Evolutionary conservation across 2,329 filamentous ascomycete genomes (phyloP).

Genomic region (Fusarium decemcellulare): DNA sequence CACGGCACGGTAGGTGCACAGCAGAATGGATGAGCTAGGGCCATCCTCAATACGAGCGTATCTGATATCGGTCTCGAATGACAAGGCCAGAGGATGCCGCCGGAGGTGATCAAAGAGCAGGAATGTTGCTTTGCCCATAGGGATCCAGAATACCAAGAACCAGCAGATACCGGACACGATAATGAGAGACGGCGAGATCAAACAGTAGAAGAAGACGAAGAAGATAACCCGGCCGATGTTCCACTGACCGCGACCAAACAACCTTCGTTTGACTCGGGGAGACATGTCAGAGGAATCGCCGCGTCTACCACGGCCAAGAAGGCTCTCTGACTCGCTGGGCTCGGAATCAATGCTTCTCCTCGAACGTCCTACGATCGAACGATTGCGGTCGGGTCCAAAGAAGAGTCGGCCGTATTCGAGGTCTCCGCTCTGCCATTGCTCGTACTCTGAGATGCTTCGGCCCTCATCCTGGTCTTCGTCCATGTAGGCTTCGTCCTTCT

Average conservation of each 20-base stretch:
- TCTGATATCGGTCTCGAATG: conserved; percentile 89
- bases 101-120: conserved; percentile 92
- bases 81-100: conserved; percentile 91
- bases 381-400: conserved; percentile 85
- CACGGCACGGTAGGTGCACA: conserved; percentile 97
- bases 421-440: conserved; percentile 98
- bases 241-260: conserved; percentile 97
- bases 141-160: conserved; percentile 97
- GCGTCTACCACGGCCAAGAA: conserved; percentile 76
- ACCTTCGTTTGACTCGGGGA: conserved; percentile 77
- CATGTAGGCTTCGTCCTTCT: conserved; percentile 93
- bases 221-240: conserved; percentile 95
- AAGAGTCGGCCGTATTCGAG: conserved; percentile 96
- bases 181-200: conserved; percentile 89
- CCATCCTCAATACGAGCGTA: conserved; percentile 80
- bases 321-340: conserved; percentile 88
- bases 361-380: conserved; percentile 88
- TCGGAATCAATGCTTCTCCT: conserved; percentile 90
- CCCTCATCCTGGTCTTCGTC: conserved; percentile 97
- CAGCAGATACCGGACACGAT: conserved; percentile 91
- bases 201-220: conserved; percentile 95
- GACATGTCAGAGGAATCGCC: conserved; percentile 61
- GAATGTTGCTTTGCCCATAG: conserved; percentile 96
- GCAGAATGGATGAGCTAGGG: conserved; percentile 86
- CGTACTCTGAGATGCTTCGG: conserved; percentile 97